These are phyloP conservation scores for Rhizophora apiculata DNA, from an alignment of 345 rosid species.

Conservation along the genomic window DNA sequence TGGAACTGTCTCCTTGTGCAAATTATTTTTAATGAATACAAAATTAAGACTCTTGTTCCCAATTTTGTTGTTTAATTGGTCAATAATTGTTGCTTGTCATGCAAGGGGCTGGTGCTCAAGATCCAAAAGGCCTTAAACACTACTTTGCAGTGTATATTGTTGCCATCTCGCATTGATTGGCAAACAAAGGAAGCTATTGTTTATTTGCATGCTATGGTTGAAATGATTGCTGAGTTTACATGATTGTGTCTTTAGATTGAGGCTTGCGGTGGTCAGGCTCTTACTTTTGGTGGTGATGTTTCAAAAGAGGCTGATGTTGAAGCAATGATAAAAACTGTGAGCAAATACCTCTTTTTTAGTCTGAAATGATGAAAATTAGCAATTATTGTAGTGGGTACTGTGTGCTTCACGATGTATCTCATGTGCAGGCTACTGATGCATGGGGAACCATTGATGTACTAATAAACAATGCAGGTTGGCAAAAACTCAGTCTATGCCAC, in stretches of 20 bases:
- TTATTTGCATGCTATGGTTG: slow-evolving; percentile 1
- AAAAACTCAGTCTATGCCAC: slow-evolving; percentile 4
- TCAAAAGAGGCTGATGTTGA: slow-evolving; percentile 90
- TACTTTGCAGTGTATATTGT: too few species aligned
- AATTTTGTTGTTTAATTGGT: too few species aligned
- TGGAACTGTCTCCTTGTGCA: too few species aligned
- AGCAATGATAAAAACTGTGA: slow-evolving; percentile 90
- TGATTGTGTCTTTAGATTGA: slow-evolving; percentile 55
- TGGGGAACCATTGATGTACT: slow-evolving; percentile 97
- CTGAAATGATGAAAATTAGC: slow-evolving; percentile 1
- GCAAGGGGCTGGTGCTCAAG: too few species aligned
- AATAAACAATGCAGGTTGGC: slow-evolving; percentile 91
- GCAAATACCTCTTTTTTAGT: slow-evolving; percentile 22
- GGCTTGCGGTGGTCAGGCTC: slow-evolving; percentile 83
- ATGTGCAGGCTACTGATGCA: slow-evolving; percentile 74
- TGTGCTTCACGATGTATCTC: slow-evolving; percentile 14
- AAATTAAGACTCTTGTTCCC: too few species aligned
- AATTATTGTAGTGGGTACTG: neutral
- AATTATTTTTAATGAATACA: too few species aligned
- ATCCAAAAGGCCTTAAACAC: too few species aligned
- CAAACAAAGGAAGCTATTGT: too few species aligned
- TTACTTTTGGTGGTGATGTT: slow-evolving; percentile 95
- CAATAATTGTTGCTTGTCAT: too few species aligned
- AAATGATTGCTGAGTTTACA: slow-evolving; percentile 6
- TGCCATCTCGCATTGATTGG: too few species aligned